phyloP scores from a whole-genome alignment of 768 basidiomycete genomes.

The Collybiopsis confluens region DNA sequence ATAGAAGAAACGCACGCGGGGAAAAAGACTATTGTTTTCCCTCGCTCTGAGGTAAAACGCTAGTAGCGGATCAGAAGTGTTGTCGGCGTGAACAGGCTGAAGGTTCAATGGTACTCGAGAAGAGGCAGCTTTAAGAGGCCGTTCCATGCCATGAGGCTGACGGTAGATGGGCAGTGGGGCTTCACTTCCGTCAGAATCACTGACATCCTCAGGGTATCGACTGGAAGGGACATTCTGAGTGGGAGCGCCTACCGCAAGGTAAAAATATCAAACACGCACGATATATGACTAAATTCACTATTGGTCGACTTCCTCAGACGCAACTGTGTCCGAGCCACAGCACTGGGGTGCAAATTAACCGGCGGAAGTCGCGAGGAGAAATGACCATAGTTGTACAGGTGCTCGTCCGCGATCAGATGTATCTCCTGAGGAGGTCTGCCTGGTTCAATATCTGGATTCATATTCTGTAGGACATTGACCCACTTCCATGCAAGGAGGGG shows the following conservation, averaged over 20 bases:
- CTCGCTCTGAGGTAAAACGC: too few relatives aligned
- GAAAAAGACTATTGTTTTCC: too few relatives aligned
- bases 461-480: constrained; percentile 4
- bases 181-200: too few relatives aligned
- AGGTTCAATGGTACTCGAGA: constrained; percentile 5
- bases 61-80: constrained; percentile 49
- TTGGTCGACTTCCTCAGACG: constrained; percentile 12
- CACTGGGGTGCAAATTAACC: too few relatives aligned
- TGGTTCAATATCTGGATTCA: constrained; percentile 7
- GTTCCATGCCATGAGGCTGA: not conserved
- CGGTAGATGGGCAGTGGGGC: not conserved
- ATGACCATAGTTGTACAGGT: constrained; percentile 21
- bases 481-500: constrained; percentile 10
- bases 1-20: too few relatives aligned
- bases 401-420: not conserved
- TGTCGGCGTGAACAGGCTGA: not conserved
- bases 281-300: not conserved
- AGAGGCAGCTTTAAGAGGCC: not conserved
- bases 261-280: too few relatives aligned
- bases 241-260: too few relatives aligned
- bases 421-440: too few relatives aligned
- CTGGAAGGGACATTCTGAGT: too few relatives aligned
- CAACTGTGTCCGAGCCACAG: not conserved
- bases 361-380: constrained; percentile 18
- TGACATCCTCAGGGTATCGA: too few relatives aligned